phyloP scores from a whole-genome alignment of 441 rosid species.

The Erodium chrysanthum region DNA sequence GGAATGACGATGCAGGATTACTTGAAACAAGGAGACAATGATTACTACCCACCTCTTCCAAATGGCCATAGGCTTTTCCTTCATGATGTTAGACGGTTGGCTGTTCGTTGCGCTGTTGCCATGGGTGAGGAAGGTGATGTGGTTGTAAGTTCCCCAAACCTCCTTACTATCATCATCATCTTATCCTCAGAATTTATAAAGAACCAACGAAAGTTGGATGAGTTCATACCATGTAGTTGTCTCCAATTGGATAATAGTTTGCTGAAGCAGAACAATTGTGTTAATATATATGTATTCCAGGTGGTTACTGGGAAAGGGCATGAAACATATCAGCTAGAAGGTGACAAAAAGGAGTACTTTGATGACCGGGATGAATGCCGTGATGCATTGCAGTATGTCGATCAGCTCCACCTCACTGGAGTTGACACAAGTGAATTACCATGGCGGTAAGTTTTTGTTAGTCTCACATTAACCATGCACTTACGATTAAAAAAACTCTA shows the following conservation, averaged over 20 bases:
- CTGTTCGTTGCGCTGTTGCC: conserved; percentile 80
- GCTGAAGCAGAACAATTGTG: not conserved
- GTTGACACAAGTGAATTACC: conserved; percentile 95
- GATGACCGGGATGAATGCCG: conserved; percentile 88
- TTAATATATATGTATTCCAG: conserved; percentile 29
- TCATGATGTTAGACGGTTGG: conserved; percentile 75
- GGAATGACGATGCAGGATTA: conserved; percentile 92
- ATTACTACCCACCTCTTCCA: conserved; percentile 78
- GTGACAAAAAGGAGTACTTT: conserved; percentile 69
- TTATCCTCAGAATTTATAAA: not conserved
- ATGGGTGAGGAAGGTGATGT: conserved; percentile 98
- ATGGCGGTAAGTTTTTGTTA: conserved; percentile 80
- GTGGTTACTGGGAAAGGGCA: conserved; percentile 93
- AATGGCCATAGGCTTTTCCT: conserved; percentile 82
- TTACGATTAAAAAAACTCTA: no score
- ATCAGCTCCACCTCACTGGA: conserved; percentile 91
- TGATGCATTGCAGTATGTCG: conserved; percentile 85
- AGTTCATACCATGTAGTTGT: not conserved
- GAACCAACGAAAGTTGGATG: not conserved
- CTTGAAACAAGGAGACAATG: conserved; percentile 71
- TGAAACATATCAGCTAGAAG: conserved; percentile 64
- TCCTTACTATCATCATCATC: not conserved
- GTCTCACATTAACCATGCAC: not conserved
- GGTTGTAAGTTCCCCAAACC: conserved; percentile 63
- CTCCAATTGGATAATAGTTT: not conserved